Percentiles rank a stretch among this genome's conserved stretches.
Evolutionary conservation across 345 rosid species (phyloP).

Genomic region (Salix arbutifolia): DNA sequence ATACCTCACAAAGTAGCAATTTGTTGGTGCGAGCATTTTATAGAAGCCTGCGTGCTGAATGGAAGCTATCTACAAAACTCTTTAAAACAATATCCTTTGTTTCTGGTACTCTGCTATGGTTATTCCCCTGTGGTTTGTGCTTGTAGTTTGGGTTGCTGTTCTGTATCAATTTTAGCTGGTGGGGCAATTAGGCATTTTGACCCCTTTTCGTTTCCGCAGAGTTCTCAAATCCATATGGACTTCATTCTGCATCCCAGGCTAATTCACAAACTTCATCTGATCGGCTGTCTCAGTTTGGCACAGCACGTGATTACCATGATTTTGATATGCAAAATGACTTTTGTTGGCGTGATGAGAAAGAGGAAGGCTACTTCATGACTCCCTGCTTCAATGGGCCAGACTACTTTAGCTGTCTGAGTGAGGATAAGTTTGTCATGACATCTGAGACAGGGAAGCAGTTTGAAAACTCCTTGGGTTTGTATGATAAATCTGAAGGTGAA

Average conservation of each 20-base stretch:
- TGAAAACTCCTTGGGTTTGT: slow-evolving; percentile 32
- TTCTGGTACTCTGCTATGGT: neutral
- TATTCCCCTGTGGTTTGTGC: neutral
- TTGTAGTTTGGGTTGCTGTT: neutral
- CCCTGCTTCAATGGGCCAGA: slow-evolving; percentile 57
- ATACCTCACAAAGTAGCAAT: neutral
- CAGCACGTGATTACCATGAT: slow-evolving; percentile 76
- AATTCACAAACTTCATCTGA: slow-evolving; percentile 65
- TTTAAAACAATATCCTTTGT: neutral
- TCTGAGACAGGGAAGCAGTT: slow-evolving; percentile 36
- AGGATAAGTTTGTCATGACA: slow-evolving; percentile 72
- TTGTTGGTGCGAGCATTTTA: neutral
- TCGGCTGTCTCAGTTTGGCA: slow-evolving; percentile 72
- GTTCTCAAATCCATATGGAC: slow-evolving; percentile 87
- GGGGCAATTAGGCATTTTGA: neutral
- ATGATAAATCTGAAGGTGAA: slow-evolving; percentile 38
- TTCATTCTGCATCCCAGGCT: slow-evolving; percentile 46
- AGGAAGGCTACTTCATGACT: slow-evolving; percentile 66
- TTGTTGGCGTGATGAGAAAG: slow-evolving; percentile 52
- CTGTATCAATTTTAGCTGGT: neutral
- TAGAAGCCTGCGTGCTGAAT: neutral
- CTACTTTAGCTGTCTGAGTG: slow-evolving; percentile 51
- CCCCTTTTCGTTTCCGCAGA: slow-evolving; percentile 39
- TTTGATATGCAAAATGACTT: slow-evolving; percentile 59
- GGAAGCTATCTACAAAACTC: neutral